phyloP scores from a whole-genome alignment of 768 basidiomycete species.

The Botryobasidium botryosum region DNA sequence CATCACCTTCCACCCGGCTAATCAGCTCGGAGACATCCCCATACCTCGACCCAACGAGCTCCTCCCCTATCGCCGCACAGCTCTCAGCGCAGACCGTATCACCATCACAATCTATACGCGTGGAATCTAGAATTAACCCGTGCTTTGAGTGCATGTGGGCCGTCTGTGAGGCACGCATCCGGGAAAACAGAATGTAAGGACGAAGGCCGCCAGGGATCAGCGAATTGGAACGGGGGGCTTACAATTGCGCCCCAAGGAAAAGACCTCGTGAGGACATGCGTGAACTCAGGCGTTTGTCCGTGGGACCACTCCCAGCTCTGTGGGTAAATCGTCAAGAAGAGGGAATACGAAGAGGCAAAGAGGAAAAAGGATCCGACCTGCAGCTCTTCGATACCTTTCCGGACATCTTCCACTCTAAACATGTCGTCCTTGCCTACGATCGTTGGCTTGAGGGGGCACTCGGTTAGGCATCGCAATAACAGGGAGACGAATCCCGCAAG shows the following conservation, averaged over 20 bases:
- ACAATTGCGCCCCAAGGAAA: conserved; percentile 29
- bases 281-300: conserved; percentile 90
- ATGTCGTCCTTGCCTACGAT: too few relatives aligned
- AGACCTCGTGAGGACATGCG: conserved; percentile 30
- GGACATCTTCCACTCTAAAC: conserved; percentile 52
- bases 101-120: too few relatives aligned
- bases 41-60: too few relatives aligned
- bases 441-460: conserved; percentile 28
- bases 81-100: too few relatives aligned
- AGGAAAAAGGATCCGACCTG: conserved; percentile 27
- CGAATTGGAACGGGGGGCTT: conserved; percentile 13
- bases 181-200: conserved; percentile 2
- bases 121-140: too few relatives aligned
- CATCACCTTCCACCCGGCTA: too few relatives aligned
- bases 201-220: conserved; percentile 11
- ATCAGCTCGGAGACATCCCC: too few relatives aligned
- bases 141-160: conserved; percentile 43
- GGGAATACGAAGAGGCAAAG: not conserved
- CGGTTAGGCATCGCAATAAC: conserved; percentile 28
- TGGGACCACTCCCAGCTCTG: conserved; percentile 90
- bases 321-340: not conserved
- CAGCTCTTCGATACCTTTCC: conserved; percentile 54
- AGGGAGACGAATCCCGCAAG: conserved; percentile 1
- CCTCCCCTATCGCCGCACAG: too few relatives aligned
- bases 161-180: conserved; percentile 19